phyloP scores from a whole-genome alignment of 2,329 filamentous ascomycete species.

The Colletotrichum navitas region DNA sequence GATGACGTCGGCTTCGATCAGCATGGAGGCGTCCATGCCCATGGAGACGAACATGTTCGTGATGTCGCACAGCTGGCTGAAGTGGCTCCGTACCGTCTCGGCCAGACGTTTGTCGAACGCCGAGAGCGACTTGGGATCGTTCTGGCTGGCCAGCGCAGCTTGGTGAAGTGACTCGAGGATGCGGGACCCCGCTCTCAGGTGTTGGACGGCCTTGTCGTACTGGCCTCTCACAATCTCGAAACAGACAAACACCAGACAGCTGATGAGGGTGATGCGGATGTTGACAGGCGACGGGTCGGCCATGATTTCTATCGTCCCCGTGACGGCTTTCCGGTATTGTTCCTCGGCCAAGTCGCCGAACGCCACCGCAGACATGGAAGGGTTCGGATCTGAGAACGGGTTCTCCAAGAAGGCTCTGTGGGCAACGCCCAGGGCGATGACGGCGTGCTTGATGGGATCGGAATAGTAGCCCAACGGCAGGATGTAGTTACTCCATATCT shows the following conservation, averaged over 20 bases:
- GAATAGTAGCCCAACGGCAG: conserved; percentile 33
- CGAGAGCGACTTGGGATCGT: background rate
- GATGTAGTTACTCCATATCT: conserved; percentile 37
- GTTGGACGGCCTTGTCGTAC: conserved; percentile 28
- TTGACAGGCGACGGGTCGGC: conserved; percentile 33
- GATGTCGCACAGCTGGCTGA: conserved; percentile 33
- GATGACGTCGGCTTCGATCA: conserved; percentile 24
- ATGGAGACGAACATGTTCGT: conserved; percentile 28
- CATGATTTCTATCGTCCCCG: conserved; percentile 34
- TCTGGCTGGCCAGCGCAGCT: background rate
- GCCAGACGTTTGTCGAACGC: conserved; percentile 1
- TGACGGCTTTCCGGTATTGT: conserved; percentile 31
- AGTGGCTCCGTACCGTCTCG: conserved; percentile 28
- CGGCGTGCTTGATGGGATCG: conserved; percentile 33
- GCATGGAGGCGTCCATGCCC: conserved; percentile 31
- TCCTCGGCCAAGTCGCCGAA: conserved; percentile 16
- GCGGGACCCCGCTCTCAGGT: conserved; percentile 22
- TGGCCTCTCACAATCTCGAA: conserved; percentile 32
- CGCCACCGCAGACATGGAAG: background rate
- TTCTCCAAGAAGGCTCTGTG: conserved; percentile 26
- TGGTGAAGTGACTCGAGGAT: conserved; percentile 32
- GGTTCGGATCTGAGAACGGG: conserved; percentile 2
- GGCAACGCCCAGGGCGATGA: conserved; percentile 31
- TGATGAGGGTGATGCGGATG: conserved; percentile 27
- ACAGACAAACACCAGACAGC: conserved; percentile 36